A percentile compares a stretch with the other conserved stretches of the same genome.
Conservation (phyloP, 495 filamentous ascomycete genomes). For the Penicillium riverlandense region DNA sequence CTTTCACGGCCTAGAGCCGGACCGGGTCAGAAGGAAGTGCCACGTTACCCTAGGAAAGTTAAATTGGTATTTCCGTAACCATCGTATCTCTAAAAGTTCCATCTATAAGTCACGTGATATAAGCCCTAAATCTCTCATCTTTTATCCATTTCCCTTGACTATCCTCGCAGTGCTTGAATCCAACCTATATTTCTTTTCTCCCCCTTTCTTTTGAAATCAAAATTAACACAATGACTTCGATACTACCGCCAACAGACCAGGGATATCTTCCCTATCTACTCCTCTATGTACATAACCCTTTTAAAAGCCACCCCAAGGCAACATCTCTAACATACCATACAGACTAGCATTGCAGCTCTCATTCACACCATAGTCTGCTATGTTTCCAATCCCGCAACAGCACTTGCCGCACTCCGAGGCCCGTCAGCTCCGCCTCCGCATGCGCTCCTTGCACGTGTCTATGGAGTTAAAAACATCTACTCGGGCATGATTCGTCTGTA, state of each 20-base stretch:
- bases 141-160: too few species aligned
- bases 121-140: too few species aligned
- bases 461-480: conserved; percentile 27
- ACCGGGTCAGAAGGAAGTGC: too few species aligned
- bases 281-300: conserved; percentile 14
- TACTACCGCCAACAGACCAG: conserved; percentile 9
- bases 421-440: conserved; percentile 13
- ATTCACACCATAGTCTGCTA: conserved; percentile 19
- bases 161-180: too few species aligned
- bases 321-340: not conserved
- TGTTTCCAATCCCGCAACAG: conserved; percentile 2
- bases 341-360: not conserved
- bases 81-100: too few species aligned
- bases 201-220: too few species aligned
- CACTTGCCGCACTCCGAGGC: conserved; percentile 20
- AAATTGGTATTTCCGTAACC: too few species aligned
- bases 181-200: too few species aligned
- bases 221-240: too few species aligned
- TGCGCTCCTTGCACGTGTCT: conserved; percentile 21
- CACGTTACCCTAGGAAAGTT: too few species aligned
- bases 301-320: not conserved
- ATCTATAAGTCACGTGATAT: too few species aligned
- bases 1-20: too few species aligned
- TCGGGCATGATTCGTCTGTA: conserved; percentile 21
- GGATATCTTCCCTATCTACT: conserved; percentile 22